Evolutionary conservation across 2,329 filamentous ascomycete species (phyloP).

Genomic region (Fusarium marasasianum): DNA sequence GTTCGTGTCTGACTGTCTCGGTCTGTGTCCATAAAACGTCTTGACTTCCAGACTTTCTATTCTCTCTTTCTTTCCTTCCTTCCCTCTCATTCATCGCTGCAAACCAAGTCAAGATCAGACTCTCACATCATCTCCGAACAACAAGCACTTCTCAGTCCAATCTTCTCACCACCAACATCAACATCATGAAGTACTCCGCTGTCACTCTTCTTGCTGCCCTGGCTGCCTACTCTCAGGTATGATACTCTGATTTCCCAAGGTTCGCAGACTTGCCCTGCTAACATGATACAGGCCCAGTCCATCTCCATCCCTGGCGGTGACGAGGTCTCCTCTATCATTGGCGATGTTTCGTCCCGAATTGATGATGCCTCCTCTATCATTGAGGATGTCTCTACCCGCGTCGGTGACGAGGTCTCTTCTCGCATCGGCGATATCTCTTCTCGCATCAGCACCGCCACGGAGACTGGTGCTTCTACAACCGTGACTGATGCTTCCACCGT

Average conservation of each 20-base stretch:
- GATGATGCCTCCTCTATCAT: slow-evolving; percentile 13
- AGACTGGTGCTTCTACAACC: slow-evolving; percentile 12
- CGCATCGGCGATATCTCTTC: slow-evolving; percentile 22
- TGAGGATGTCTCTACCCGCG: slow-evolving; percentile 12
- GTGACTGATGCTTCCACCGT: slow-evolving; percentile 15
- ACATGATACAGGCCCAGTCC: slow-evolving; percentile 25
- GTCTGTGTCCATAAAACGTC: slow-evolving; percentile 33
- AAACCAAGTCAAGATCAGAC: slow-evolving; percentile 11
- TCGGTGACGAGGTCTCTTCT: slow-evolving; percentile 17
- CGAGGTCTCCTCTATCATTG: slow-evolving; percentile 23
- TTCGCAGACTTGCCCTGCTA: background rate
- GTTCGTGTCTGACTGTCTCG: slow-evolving; percentile 4
- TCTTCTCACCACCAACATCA: slow-evolving; percentile 17
- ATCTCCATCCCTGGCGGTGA: slow-evolving; percentile 11
- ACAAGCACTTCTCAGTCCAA: slow-evolving; percentile 11
- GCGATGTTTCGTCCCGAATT: slow-evolving; percentile 15
- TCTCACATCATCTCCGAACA: background rate
- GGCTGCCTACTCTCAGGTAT: slow-evolving; percentile 39
- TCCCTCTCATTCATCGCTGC: slow-evolving; percentile 13
- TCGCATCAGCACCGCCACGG: slow-evolving; percentile 9
- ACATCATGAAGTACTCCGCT: slow-evolving; percentile 52
- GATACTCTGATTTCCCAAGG: background rate
- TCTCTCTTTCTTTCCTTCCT: background rate
- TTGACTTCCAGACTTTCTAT: slow-evolving; percentile 7
- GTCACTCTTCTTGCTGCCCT: slow-evolving; percentile 45